Conservation (phyloP, 345 rosid species). For the Abelmoschus esculentus region DNA sequence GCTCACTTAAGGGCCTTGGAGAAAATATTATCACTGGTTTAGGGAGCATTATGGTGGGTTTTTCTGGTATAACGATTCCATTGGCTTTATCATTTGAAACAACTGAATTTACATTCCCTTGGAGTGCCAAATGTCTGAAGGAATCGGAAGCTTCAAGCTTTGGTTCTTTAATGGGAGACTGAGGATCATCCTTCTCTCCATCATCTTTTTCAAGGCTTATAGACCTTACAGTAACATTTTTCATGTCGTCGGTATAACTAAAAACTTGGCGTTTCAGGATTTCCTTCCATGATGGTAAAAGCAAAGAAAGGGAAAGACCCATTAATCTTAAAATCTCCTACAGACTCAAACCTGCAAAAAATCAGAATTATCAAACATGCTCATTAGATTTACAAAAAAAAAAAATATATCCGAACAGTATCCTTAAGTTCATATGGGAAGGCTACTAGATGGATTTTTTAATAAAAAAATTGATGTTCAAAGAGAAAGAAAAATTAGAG, state of each 20-base stretch:
- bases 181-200: slow-evolving; percentile 18
- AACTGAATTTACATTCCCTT: slow-evolving; percentile 11
- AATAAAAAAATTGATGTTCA: too few relatives aligned
- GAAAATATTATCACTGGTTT: slow-evolving; percentile 36
- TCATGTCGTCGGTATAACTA: slow-evolving; percentile 23
- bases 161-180: slow-evolving; percentile 8
- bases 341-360: slow-evolving; percentile 13
- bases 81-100: slow-evolving; percentile 15
- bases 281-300: slow-evolving; percentile 38
- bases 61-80: slow-evolving; percentile 24
- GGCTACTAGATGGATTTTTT: background rate
- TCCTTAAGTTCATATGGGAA: background rate
- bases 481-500: too few relatives aligned
- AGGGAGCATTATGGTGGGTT: slow-evolving; percentile 42
- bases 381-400: background rate
- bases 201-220: slow-evolving; percentile 27
- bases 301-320: slow-evolving; percentile 50
- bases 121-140: slow-evolving; percentile 1
- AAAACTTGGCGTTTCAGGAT: slow-evolving; percentile 25
- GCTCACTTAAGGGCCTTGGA: slow-evolving; percentile 52
- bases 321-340: slow-evolving; percentile 22
- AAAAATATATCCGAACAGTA: background rate
- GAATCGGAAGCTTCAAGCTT: slow-evolving; percentile 7
- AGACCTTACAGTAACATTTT: slow-evolving; percentile 24
- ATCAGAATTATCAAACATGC: slow-evolving; percentile 10